Percentiles rank a stretch among this genome's conserved stretches.
phyloP scores from a whole-genome alignment of 2,329 filamentous ascomycete genomes.

The Calonectria pteridis region DNA sequence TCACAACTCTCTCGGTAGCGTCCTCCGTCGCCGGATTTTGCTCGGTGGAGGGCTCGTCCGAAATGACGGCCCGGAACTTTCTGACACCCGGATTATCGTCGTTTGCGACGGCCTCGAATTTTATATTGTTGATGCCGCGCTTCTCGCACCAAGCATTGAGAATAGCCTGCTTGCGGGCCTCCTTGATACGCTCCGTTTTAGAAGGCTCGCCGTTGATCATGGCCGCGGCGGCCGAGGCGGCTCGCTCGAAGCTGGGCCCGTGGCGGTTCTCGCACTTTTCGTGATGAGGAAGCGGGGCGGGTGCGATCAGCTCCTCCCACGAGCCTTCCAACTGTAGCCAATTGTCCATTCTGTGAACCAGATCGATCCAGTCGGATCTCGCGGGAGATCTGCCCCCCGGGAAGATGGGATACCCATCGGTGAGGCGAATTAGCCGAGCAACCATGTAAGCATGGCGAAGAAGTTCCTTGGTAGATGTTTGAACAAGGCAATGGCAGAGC shows the following conservation, averaged over 20 bases:
- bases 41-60: background rate
- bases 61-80: background rate
- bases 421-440: slow-evolving; percentile 78
- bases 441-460: slow-evolving; percentile 86
- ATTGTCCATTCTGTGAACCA: slow-evolving; percentile 75
- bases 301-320: slow-evolving; percentile 80
- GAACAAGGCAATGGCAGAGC: slow-evolving; percentile 82
- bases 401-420: slow-evolving; percentile 86
- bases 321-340: slow-evolving; percentile 74
- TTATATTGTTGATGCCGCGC: background rate
- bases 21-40: background rate
- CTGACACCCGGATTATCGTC: background rate
- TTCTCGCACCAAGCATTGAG: slow-evolving; percentile 73
- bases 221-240: slow-evolving; percentile 41
- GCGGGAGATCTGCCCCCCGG: slow-evolving; percentile 78
- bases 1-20: background rate
- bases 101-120: background rate
- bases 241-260: slow-evolving; percentile 10
- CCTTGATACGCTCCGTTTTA: slow-evolving; percentile 68
- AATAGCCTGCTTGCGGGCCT: slow-evolving; percentile 73
- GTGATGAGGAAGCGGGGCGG: slow-evolving; percentile 63
- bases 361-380: slow-evolving; percentile 84
- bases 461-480: slow-evolving; percentile 83
- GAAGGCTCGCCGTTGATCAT: slow-evolving; percentile 41
- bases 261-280: slow-evolving; percentile 33